Evolutionary conservation across 148 eudicot genomes (phyloP).

Genomic region (Vaccinium darrowii): DNA sequence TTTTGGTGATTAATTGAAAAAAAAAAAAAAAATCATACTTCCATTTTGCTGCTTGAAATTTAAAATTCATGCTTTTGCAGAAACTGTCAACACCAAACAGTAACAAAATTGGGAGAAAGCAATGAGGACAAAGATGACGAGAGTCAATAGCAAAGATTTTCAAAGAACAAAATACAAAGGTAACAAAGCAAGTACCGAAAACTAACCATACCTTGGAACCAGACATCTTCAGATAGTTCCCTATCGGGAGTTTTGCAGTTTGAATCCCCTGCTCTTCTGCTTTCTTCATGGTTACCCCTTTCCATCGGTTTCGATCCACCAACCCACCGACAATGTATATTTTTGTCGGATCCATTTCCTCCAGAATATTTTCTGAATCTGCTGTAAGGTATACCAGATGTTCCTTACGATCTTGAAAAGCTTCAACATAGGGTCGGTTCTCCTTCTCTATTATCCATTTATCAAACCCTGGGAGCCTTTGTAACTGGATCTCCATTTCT

Average conservation of each 20-base stretch:
- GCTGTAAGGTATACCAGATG: constrained; percentile 85
- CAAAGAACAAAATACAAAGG: neutral
- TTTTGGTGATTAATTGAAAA: neutral
- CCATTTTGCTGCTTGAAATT: neutral
- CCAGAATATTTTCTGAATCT: constrained; percentile 73
- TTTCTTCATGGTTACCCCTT: constrained; percentile 90
- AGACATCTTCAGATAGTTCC: constrained; percentile 79
- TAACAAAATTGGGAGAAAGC: neutral
- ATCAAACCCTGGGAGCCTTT: constrained; percentile 74
- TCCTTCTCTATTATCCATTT: constrained; percentile 90
- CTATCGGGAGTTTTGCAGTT: constrained; percentile 89
- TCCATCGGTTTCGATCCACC: constrained; percentile 94
- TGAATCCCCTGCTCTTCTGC: constrained; percentile 86
- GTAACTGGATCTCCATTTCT: constrained; percentile 60
- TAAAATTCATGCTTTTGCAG: constrained; percentile 1
- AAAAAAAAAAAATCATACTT: neutral
- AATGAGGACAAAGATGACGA: neutral
- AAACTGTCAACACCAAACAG: neutral
- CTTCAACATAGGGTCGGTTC: constrained; percentile 58
- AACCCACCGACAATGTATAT: constrained; percentile 89
- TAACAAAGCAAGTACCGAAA: neutral
- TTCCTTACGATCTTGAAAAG: constrained; percentile 70
- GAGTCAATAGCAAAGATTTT: neutral
- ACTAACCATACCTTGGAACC: constrained; percentile 76
- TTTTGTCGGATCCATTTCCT: constrained; percentile 64